Evolutionary conservation across 495 filamentous ascomycete genomes (phyloP).

Genomic region (Aspergillus coremiiformis): DNA sequence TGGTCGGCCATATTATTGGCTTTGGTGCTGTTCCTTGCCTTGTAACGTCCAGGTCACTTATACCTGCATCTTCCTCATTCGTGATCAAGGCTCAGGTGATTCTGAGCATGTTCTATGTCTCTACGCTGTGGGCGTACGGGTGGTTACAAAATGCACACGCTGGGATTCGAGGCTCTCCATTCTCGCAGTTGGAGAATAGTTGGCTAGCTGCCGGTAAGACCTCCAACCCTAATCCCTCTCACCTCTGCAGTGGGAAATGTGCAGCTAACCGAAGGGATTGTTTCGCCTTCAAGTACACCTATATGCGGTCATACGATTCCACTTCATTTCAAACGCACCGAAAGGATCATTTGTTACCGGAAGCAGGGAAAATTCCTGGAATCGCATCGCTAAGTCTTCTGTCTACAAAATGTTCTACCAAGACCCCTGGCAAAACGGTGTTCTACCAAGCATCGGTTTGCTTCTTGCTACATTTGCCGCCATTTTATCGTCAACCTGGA

Average conservation of each 20-base stretch:
- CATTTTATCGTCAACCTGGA: conserved; percentile 2
- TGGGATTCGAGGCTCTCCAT: conserved; percentile 14
- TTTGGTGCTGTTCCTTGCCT: conserved; percentile 21
- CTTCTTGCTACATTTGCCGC: conserved; percentile 14
- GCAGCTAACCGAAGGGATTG: background rate
- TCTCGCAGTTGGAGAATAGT: conserved; percentile 30
- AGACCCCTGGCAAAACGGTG: conserved; percentile 20
- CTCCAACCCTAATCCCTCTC: no score
- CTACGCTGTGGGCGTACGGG: conserved; percentile 23
- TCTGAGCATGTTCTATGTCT: conserved; percentile 12
- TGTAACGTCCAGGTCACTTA: conserved; percentile 10
- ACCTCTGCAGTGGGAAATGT: background rate
- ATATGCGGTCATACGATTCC: conserved; percentile 21
- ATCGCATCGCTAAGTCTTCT: conserved; percentile 8
- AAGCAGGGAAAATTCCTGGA: conserved; percentile 26
- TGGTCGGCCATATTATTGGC: conserved; percentile 13
- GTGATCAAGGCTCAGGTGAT: conserved; percentile 13
- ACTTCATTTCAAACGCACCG: conserved; percentile 24
- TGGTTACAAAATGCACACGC: conserved; percentile 18
- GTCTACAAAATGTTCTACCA: conserved; percentile 9
- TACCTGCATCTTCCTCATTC: conserved; percentile 9
- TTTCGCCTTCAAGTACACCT: conserved; percentile 19
- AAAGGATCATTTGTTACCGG: conserved; percentile 36
- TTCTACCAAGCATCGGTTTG: conserved; percentile 16
- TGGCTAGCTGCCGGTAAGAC: conserved; percentile 28